phyloP scores from a whole-genome alignment of 23 red algal genomes.

The Porphyridium purpureum region DNA sequence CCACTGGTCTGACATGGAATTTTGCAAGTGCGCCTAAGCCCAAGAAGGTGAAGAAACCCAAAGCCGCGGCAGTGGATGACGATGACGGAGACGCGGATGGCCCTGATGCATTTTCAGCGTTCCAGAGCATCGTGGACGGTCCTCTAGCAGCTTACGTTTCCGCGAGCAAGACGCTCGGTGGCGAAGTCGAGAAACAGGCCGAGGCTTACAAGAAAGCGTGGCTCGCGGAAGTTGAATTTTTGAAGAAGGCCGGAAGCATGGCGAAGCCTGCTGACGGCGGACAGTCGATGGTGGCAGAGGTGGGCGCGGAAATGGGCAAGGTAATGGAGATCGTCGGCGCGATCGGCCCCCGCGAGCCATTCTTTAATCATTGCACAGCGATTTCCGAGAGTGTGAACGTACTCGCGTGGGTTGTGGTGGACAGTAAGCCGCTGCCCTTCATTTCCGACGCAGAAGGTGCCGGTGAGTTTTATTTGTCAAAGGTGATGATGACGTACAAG shows the following conservation, averaged over 20 bases:
- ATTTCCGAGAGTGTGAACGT: conserved; percentile 38
- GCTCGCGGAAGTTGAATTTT: conserved; percentile 34
- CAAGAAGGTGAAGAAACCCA: neutral
- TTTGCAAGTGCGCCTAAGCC: conserved; percentile 4
- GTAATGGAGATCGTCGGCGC: conserved; percentile 10
- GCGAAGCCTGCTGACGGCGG: conserved; percentile 36
- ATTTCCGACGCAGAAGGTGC: conserved; percentile 34
- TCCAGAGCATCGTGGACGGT: conserved; percentile 5
- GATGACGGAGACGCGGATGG: neutral
- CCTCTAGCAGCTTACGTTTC: conserved; percentile 36
- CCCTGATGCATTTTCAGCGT: conserved; percentile 9
- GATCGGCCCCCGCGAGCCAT: conserved; percentile 8
- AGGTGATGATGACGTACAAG: conserved; percentile 52
- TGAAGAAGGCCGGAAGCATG: conserved; percentile 28
- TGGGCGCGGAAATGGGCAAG: conserved; percentile 37
- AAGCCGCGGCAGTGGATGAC: neutral
- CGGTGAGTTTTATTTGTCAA: conserved; percentile 40
- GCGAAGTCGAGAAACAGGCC: conserved; percentile 21
- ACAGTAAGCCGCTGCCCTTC: conserved; percentile 36
- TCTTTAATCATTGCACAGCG: conserved; percentile 43
- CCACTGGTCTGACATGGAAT: conserved; percentile 39
- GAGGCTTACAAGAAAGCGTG: conserved; percentile 12
- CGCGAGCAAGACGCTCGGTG: conserved; percentile 33
- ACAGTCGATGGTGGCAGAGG: conserved; percentile 16
- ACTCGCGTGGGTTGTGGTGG: conserved; percentile 70